Evolutionary conservation across 805 yeast species (phyloP), one percentile per base, ranked within the genome.

Genomic region (Lipomyces spencermartinsiae): DNA sequence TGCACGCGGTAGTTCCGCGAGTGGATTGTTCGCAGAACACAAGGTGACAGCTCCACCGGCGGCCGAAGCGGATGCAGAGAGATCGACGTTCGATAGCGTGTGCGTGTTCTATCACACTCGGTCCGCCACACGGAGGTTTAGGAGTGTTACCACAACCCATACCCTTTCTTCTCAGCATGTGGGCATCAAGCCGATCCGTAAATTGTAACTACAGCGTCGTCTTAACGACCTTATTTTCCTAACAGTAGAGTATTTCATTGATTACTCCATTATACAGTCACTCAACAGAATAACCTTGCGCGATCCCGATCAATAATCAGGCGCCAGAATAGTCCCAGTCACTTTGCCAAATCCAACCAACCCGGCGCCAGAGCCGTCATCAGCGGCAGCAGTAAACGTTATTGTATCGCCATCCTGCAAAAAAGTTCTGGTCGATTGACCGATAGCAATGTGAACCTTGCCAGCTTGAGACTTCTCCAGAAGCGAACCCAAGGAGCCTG

Each of bases 401-500:
- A 73, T 71, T 4, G 65, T 61, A 63, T 73, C 75, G 10, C 72
- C 70, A 58, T 73, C 74, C 49, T 59, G 62, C 29, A 73, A 46
- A 51, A 71, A 73, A 3, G 19, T 63, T 19, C 73, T 31, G 19
- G 31, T 29, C 8, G 25, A 25, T n/a, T 10, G 29, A 7, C 66
- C 66, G 19, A 63, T 61, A 3, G 16, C 43, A 8, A 55, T 16
- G 19, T 39, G 33, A 16, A 46, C 22, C n/a, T 60, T 70, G 10
- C 75, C 75, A 9, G 66, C 73, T 12, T 59, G 61, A 1, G 74
- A 58, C 29, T 66, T 58, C 59, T 74, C 76, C 49, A 74, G 61
- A 8, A 74, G 62, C 9, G 76, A 74, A 6, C 76, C 76, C 19
- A 64, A 67, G 0, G 73, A 60, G 4, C 43, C 49, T 14, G 35